Evolutionary conservation across 1,284 basidiomycete species (phyloP).

Genomic region (Coriolopsis trogii): DNA sequence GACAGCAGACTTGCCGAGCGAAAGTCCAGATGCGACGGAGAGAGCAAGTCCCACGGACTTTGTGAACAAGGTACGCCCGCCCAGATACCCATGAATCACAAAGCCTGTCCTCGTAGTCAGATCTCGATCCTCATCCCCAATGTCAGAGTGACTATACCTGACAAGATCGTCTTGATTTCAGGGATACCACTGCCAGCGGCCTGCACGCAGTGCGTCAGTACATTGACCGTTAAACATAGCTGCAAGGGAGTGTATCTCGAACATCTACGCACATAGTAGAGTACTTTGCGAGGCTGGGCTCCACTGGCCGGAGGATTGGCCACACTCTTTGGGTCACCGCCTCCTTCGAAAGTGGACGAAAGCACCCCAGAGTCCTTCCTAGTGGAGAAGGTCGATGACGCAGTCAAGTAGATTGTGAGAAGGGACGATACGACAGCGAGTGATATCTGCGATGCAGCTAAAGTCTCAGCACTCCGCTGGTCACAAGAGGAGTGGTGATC

Average conservation of each 20-base stretch:
- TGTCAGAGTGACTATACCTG: conserved; percentile 49
- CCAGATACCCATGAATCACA: conserved; percentile 97
- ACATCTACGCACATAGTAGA: conserved; percentile 78
- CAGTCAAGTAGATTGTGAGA: conserved; percentile 87
- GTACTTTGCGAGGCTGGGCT: conserved; percentile 61
- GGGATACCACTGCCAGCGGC: conserved; percentile 97
- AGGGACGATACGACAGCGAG: conserved; percentile 76
- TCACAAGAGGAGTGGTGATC: conserved; percentile 31
- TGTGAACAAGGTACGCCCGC: conserved; percentile 87
- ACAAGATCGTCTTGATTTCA: conserved; percentile 96
- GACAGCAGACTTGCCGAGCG: conserved; percentile 57
- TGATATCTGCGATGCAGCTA: conserved; percentile 48
- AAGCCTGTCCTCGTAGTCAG: conserved; percentile 62
- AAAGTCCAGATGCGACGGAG: conserved; percentile 89
- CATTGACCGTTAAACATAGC: too few relatives aligned
- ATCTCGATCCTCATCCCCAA: not conserved
- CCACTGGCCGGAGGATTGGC: conserved; percentile 19
- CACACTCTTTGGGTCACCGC: conserved; percentile 25
- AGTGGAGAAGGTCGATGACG: conserved; percentile 86
- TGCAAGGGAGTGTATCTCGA: not conserved
- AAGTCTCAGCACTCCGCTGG: conserved; percentile 1
- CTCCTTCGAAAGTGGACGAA: conserved; percentile 48
- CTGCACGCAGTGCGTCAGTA: conserved; percentile 38
- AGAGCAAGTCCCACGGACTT: conserved; percentile 90
- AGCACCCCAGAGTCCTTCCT: conserved; percentile 84